phyloP scores from a whole-genome alignment of 2,329 filamentous ascomycete species.

The Knufia petricola region DNA sequence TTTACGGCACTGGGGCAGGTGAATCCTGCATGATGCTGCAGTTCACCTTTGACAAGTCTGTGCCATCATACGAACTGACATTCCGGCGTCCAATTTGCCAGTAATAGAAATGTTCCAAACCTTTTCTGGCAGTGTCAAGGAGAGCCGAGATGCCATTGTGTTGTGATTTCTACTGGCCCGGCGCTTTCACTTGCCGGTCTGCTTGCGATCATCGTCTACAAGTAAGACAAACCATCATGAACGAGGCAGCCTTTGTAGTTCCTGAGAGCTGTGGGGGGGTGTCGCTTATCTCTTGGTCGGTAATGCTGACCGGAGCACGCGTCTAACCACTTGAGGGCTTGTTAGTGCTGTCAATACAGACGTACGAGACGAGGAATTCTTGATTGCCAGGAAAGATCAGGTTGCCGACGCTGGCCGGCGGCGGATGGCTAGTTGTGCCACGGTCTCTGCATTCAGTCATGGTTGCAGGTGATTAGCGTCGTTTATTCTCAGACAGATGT shows the following conservation, averaged over 20 bases:
- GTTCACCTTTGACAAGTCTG: not conserved
- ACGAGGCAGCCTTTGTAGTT: not conserved
- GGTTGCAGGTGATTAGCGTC: not conserved
- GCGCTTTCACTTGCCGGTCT: conserved; percentile 3
- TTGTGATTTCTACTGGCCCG: conserved; percentile 1
- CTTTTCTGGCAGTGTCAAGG: not conserved
- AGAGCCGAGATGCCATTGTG: not conserved
- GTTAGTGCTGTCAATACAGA: no score
- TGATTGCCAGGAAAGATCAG: not conserved
- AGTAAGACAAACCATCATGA: not conserved
- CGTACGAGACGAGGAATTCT: no score
- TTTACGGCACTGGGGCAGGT: not conserved
- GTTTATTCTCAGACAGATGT: not conserved
- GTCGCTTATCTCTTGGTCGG: no score
- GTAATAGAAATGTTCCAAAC: conserved; percentile 5
- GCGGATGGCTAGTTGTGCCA: not conserved
- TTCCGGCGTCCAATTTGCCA: not conserved
- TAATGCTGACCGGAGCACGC: no score
- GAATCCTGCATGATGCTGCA: not conserved
- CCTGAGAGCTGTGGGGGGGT: no score
- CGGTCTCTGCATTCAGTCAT: not conserved
- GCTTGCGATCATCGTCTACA: not conserved
- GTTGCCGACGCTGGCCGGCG: not conserved
- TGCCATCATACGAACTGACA: conserved; percentile 1
- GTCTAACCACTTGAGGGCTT: no score